Evolutionary conservation across 2,329 filamentous ascomycete genomes (phyloP), one percentile per base, ranked within the genome.

Genomic region (Hypomyces rosellus): DNA sequence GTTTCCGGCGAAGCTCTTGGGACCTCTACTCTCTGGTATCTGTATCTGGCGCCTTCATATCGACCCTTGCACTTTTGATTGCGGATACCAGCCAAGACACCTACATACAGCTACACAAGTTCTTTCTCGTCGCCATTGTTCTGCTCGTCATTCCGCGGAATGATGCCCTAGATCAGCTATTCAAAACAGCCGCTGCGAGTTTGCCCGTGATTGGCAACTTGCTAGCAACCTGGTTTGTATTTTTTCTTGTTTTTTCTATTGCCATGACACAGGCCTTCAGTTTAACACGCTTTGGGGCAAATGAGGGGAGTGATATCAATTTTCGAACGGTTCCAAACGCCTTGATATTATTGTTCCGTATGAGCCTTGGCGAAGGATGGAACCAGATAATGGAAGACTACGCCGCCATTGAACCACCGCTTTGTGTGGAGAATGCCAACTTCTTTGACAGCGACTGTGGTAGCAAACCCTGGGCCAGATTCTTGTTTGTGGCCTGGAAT

Each of bases 371-470:
- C 49, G 93, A 99, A 71, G 91, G 90, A 15, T 99, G 93, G 93
- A 99, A 99, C 65, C 71, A 88, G 59, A 76, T 96, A 54, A 99
- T 99, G 93, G 89, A 96, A 73, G 92, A 99, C 65, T 97, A 85
- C 68, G 91, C 91, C 11, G 79, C 74, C 43, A 86, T 96, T 57
- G 78, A 80, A 54, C 84, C 86, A 3, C 92, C 92, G 0, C 79
- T 88, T 46, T 99, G 93, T 69, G 89, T 91, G 1, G 76, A 84
- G 16, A 78, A 78, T 34, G 63, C 72, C 1, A 77, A 78, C 37
- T 96, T 96, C 68, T 92, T 90, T 61, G 74, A 88, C 39, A 93
- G 89, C 61, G 95, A 99, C 69, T 99, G 93, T 63, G 93, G 93
- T 52, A 96, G 92, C 70, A 80, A 84, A 46, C 80, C 83, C 37